A percentile compares a stretch with the other conserved stretches of the same genome.
phyloP scores from a whole-genome alignment of 768 basidiomycete genomes.

The Naganishia kalamii region DNA sequence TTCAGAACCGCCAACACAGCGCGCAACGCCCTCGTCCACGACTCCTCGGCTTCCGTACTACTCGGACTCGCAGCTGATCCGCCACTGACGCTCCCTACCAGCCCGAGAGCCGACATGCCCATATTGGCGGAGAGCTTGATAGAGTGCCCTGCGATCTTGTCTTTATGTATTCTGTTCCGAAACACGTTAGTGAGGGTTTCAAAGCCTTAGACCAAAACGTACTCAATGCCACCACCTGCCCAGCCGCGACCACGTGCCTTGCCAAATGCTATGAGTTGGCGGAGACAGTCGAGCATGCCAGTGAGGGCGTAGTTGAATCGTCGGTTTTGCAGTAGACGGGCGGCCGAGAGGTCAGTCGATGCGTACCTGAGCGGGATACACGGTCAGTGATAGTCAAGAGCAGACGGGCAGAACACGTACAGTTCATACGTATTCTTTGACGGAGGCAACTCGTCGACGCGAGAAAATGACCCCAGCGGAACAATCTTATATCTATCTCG shows the following conservation, averaged over 20 bases:
- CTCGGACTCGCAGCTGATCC: conserved; percentile 14
- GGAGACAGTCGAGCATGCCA: conserved; percentile 87
- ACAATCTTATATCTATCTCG: conserved; percentile 70
- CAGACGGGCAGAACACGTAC: conserved; percentile 25
- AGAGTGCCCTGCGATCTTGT: conserved; percentile 91
- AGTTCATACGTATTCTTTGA: conserved; percentile 70
- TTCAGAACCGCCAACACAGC: conserved; percentile 61
- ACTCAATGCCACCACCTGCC: conserved; percentile 76
- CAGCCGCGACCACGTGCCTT: conserved; percentile 63
- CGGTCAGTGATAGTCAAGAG: neutral
- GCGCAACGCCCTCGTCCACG: conserved; percentile 87
- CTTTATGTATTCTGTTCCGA: conserved; percentile 79
- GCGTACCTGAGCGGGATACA: conserved; percentile 55
- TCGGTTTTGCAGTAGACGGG: conserved; percentile 83
- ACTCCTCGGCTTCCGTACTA: conserved; percentile 63
- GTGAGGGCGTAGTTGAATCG: conserved; percentile 96
- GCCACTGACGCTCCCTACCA: conserved; percentile 15
- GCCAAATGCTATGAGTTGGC: conserved; percentile 82
- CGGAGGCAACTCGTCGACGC: conserved; percentile 59
- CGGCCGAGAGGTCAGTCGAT: conserved; percentile 83
- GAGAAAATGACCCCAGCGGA: conserved; percentile 91
- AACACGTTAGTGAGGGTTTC: too few species aligned
- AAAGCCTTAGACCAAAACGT: too few species aligned
- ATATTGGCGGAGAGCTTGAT: conserved; percentile 83
- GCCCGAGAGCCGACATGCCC: conserved; percentile 27